A percentile compares a stretch with the other conserved stretches of the same genome.
These are phyloP conservation scores for Phoma herbarum DNA, from an alignment of 2,329 filamentous ascomycete genomes.

Conservation along the genomic window DNA sequence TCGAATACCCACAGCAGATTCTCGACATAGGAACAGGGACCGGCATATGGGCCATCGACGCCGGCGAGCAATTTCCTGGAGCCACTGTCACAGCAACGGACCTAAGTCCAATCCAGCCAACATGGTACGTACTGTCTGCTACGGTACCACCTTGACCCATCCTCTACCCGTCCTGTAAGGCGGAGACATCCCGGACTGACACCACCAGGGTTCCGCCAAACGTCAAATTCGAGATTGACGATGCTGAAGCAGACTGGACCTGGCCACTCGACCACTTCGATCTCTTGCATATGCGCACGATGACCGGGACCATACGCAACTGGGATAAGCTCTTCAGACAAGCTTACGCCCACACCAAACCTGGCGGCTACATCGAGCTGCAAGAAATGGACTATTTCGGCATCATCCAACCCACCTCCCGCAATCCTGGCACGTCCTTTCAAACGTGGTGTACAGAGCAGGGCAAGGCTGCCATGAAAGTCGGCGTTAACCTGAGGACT, in stretches of 20 bases:
- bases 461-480: conserved; percentile 33
- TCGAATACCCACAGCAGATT: conserved; percentile 38
- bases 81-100: conserved; percentile 41
- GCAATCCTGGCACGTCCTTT: conserved; percentile 39
- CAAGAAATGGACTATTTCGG: conserved; percentile 45
- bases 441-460: conserved; percentile 33
- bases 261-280: conserved; percentile 62
- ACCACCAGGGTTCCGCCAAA: conserved; percentile 33
- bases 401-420: conserved; percentile 41
- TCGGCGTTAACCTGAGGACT: conserved; percentile 31
- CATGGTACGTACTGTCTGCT: conserved; percentile 24
- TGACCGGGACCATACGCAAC: conserved; percentile 63
- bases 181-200: not conserved
- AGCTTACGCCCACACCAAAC: conserved; percentile 55
- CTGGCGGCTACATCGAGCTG: conserved; percentile 42
- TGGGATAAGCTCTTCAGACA: conserved; percentile 60
- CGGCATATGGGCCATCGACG: conserved; percentile 49
- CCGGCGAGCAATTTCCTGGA: conserved; percentile 38
- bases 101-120: conserved; percentile 48
- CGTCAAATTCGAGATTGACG: conserved; percentile 42
- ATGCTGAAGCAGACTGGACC: conserved; percentile 42
- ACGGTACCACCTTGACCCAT: not conserved
- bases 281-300: conserved; percentile 63
- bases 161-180: not conserved
- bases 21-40: conserved; percentile 46